Percentiles rank a stretch among this genome's conserved stretches.
phyloP scores from a whole-genome alignment of 306 rosid species.

The Rosa lucieae region DNA sequence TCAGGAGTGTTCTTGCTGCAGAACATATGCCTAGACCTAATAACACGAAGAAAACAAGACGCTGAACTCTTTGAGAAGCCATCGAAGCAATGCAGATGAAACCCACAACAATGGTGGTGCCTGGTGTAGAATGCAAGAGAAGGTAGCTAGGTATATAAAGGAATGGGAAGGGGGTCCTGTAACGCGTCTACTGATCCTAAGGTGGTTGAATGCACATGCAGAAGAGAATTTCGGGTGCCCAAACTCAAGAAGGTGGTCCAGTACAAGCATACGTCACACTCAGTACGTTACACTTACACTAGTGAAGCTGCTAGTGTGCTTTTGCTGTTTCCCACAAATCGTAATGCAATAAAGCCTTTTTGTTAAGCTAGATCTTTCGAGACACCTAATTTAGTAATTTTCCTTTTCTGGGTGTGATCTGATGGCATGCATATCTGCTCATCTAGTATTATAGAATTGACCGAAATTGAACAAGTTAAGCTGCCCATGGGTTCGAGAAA shows the following conservation, averaged over 20 bases:
- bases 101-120: constrained; percentile 20
- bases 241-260: constrained; percentile 29
- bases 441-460: neutral
- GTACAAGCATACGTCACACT: constrained; percentile 15
- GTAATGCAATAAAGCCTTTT: neutral
- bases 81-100: constrained; percentile 32
- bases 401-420: neutral
- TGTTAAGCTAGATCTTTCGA: neutral
- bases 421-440: neutral
- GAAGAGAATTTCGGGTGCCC: constrained; percentile 28
- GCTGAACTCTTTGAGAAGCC: constrained; percentile 37
- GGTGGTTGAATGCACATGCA: constrained; percentile 59
- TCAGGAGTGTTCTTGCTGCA: constrained; percentile 53
- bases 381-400: too few relatives aligned
- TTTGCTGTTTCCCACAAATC: constrained; percentile 55
- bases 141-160: constrained; percentile 47
- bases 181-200: constrained; percentile 26
- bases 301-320: constrained; percentile 35
- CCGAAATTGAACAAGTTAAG: neutral
- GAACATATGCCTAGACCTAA: constrained; percentile 55
- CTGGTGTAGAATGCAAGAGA: constrained; percentile 19
- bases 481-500: neutral
- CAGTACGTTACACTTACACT: constrained; percentile 17
- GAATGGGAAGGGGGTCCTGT: constrained; percentile 20
- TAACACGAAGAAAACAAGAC: constrained; percentile 41